phyloP scores from a whole-genome alignment of 148 eudicot species.

The Drosera capensis region DNA sequence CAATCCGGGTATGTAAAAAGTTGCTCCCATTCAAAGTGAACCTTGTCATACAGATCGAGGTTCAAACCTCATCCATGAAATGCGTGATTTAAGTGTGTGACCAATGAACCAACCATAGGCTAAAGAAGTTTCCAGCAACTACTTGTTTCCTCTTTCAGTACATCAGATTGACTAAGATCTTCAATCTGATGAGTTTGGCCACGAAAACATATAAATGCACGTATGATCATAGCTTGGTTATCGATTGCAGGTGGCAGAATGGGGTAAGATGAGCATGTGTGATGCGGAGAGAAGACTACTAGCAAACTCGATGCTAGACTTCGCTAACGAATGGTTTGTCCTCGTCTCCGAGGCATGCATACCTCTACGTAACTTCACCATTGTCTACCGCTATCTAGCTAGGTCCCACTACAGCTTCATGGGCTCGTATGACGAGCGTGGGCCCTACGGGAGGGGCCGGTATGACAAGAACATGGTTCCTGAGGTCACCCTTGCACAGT shows the following conservation, averaged over 20 bases:
- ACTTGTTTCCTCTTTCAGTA: too few relatives aligned
- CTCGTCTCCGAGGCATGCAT: slow-evolving; percentile 40
- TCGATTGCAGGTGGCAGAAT: slow-evolving; percentile 18
- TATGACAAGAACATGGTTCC: slow-evolving; percentile 28
- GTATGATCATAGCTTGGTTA: too few relatives aligned
- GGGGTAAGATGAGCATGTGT: slow-evolving; percentile 46
- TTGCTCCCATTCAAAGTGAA: too few relatives aligned
- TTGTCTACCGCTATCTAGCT: slow-evolving; percentile 22
- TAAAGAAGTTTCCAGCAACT: too few relatives aligned
- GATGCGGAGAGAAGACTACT: slow-evolving; percentile 42
- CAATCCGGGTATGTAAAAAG: too few relatives aligned
- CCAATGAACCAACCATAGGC: too few relatives aligned
- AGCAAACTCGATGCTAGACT: slow-evolving; percentile 36
- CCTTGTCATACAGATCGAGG: too few relatives aligned
- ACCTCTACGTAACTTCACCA: slow-evolving; percentile 30
- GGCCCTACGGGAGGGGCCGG: slow-evolving; percentile 31
- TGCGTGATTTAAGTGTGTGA: too few relatives aligned
- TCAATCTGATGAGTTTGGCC: too few relatives aligned
- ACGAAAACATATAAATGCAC: too few relatives aligned
- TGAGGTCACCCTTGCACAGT: slow-evolving; percentile 21
- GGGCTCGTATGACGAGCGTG: slow-evolving; percentile 31
- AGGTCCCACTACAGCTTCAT: slow-evolving; percentile 28
- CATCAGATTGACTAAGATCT: too few relatives aligned
- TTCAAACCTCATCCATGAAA: too few relatives aligned
- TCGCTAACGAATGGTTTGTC: slow-evolving; percentile 28